Evolutionary conservation across 192 early-diverging fungal genomes (phyloP), one percentile per base, ranked within the genome.

Genomic region (Gigaspora rosea): DNA sequence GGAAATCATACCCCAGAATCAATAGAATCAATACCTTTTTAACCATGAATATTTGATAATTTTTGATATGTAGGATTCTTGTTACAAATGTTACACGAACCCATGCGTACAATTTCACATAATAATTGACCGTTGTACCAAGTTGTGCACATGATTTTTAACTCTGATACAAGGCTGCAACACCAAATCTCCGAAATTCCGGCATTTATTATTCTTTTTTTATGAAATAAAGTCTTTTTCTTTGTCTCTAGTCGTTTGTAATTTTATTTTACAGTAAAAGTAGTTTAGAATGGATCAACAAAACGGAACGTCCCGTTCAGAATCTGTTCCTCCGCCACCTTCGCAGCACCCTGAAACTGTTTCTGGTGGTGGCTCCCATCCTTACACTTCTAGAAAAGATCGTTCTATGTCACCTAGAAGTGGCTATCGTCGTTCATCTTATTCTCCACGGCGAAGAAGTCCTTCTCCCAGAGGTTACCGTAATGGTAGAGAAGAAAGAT

Each of bases 391-490:
- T 50, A 46, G 75, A 46, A 76, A 67, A 46, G 75, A 76, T 16
- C 75, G 75, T 12, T 76, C 75, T 52, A 5, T 56, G 12, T 76
- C 75, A 48, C 75, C 75, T n/a, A 20, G 63, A 7, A 50, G 32
- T 52, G 77, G 67, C 0, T 79, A 81, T 73, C 79, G 79, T 41
- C 79, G 80, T 61, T 76, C 77, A 47, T 85, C 83, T 33, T 82
- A 79, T 75, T 82, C 83, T 18, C 83, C 83, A 33, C 67, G 78
- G 56, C 81, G 83, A 47, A 76, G 81, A 41, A 79, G 77, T 32
- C 79, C 79, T 50, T 84, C 83, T 20, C 83, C 83, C 13, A 77
- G 79, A 27, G 80, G 78, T 20, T 82, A 84, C 56, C 78, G 78
- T 63, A 79, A 79, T 52, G 58, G 76, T 16, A 71, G 80, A 20